Conservation (phyloP, 306 rosid genomes). For the Ochetophila trinervis region DNA sequence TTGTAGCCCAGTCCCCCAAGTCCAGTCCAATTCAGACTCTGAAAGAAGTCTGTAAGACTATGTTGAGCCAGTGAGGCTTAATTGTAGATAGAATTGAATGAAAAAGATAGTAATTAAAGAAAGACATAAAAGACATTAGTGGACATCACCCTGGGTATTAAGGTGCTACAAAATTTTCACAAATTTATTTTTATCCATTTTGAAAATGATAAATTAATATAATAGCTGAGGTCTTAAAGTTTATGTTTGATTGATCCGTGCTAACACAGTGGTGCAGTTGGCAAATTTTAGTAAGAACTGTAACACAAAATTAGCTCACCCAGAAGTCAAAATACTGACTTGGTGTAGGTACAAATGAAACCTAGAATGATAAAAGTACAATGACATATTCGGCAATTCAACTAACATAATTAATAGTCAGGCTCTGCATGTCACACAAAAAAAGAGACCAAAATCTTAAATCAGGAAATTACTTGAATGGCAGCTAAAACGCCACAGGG, state of each 20-base stretch:
- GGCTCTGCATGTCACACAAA: constrained; percentile 22
- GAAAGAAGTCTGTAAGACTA: no score
- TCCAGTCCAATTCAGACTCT: no score
- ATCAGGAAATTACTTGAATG: constrained; percentile 67
- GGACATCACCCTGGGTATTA: no score
- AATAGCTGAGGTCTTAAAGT: no score
- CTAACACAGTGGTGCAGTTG: background rate
- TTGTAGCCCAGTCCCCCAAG: no score
- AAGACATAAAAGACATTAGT: no score
- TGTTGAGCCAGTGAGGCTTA: no score
- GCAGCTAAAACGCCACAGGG: constrained; percentile 99
- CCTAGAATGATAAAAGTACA: background rate
- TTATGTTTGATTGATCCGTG: background rate
- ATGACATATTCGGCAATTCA: constrained; percentile 11
- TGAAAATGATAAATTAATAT: no score
- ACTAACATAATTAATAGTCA: constrained; percentile 8
- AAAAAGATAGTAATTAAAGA: no score
- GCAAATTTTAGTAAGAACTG: background rate
- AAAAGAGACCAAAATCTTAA: constrained; percentile 19
- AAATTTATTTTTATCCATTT: no score
- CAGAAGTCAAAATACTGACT: background rate
- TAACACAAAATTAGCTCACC: background rate
- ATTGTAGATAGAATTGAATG: no score
- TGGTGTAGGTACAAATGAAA: background rate
- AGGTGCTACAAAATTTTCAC: no score